Evolutionary conservation across 2,329 filamentous ascomycete species (phyloP), one percentile per base, ranked within the genome.

Genomic region (Claviceps monticola): DNA sequence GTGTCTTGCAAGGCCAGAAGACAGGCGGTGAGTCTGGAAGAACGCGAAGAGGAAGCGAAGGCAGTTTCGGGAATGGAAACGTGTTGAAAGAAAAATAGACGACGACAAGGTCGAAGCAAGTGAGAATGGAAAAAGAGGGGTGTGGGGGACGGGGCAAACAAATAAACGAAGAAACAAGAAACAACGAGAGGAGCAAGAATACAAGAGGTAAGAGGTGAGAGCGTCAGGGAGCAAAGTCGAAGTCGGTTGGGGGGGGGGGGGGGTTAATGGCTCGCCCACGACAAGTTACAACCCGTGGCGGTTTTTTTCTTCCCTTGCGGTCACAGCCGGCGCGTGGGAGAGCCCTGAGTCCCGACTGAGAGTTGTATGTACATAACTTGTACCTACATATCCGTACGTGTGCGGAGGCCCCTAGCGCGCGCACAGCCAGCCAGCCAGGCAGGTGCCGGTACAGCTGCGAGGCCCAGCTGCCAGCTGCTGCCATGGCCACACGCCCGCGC

Each of bases 101-200:
- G 29, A 46, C 26, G 16, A 29, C 54, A 58, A 62, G 62, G 60
- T 60, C 60, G 57, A 61, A 60, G 60, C 60, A 63, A 64, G 57
- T 58, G 63, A 61, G 65, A 60, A 63, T 57, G 58, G 59, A 58
- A 56, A 56, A 55, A 54, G 56, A 48, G 54, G 57, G 55, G 52
- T 53, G 29, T 53, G 57, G 56, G 59, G 58, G 55, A 21, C 17
- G 11, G 26, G 46, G 36, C 46, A 46, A 46, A 38, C 56, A 59
- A 60, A 56, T 56, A 58, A 56, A 60, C 57, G 47, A 39, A 51
- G 52, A 49, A 51, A 34, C 29, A 34, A 48, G 52, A 48, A 51
- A 51, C 49, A 48, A 50, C 36, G 36, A 43, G 36, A 43, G 42
- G 44, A 55, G 51, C 54, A 44, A 53, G 51, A 57, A 54, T 53